These are phyloP conservation scores for Kodamaea kakaduensis DNA, from an alignment of 805 yeast species.

Conservation along the genomic window DNA sequence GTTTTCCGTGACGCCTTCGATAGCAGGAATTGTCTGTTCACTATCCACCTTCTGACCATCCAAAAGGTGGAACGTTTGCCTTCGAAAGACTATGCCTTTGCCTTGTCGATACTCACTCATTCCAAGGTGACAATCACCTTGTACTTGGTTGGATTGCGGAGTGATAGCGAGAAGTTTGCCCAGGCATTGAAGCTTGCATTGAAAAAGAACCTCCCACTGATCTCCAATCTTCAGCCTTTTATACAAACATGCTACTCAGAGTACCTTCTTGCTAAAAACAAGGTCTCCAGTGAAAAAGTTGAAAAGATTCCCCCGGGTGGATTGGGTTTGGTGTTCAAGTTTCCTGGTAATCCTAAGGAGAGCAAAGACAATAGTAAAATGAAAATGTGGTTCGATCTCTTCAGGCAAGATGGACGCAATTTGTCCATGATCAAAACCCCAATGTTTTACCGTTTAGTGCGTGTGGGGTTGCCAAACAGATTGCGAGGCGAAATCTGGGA, in stretches of 20 bases:
- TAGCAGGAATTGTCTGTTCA: conserved; percentile 60
- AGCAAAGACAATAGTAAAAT: conserved; percentile 78
- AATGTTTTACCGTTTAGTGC: conserved; percentile 72
- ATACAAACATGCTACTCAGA: conserved; percentile 79
- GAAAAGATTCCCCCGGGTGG: conserved; percentile 73
- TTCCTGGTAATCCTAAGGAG: conserved; percentile 83
- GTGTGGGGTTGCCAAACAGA: conserved; percentile 93
- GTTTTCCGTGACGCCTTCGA: conserved; percentile 73
- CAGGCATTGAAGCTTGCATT: conserved; percentile 58
- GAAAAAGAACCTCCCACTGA: conserved; percentile 58
- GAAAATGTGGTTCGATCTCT: conserved; percentile 91
- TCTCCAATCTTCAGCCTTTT: conserved; percentile 60
- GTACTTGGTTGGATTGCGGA: conserved; percentile 74
- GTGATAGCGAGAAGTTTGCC: conserved; percentile 79
- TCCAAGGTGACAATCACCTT: conserved; percentile 60
- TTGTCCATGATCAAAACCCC: conserved; percentile 70
- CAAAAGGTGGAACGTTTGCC: conserved; percentile 86
- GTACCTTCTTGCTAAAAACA: conserved; percentile 63
- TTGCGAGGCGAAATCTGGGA: conserved; percentile 98
- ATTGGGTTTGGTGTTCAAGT: conserved; percentile 75
- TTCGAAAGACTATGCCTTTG: conserved; percentile 69
- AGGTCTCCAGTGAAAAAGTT: conserved; percentile 38
- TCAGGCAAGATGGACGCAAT: conserved; percentile 79
- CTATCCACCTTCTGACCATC: conserved; percentile 70
- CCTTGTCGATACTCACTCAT: conserved; percentile 66